These are phyloP conservation scores for Moricandia arvensis DNA, from an alignment of 345 rosid species.

Conservation along the genomic window DNA sequence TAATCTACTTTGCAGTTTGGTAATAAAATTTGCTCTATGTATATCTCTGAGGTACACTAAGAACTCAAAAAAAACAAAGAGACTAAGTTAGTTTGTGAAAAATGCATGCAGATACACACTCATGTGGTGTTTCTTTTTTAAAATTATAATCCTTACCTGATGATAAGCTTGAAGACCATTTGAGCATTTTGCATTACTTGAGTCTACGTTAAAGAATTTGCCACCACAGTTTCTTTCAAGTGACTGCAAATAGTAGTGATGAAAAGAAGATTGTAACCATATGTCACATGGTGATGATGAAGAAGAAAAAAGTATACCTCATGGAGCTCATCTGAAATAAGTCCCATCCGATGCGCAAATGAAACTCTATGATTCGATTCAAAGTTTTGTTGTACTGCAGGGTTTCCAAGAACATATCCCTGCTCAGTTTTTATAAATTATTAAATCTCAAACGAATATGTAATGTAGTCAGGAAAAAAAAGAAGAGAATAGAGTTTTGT, in stretches of 20 bases:
- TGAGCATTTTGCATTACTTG: conserved; percentile 33
- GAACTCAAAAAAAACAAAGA: background rate
- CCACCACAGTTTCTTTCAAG: conserved; percentile 28
- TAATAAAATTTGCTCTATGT: conserved; percentile 20
- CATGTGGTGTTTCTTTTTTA: background rate
- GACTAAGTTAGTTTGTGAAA: background rate
- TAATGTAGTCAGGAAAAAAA: background rate
- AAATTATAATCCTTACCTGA: conserved; percentile 1
- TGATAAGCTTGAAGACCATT: conserved; percentile 17
- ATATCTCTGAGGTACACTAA: conserved; percentile 28
- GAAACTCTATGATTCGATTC: background rate
- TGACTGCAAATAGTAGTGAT: conserved; percentile 10
- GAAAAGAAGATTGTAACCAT: background rate
- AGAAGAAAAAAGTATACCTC: conserved; percentile 6
- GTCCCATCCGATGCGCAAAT: conserved; percentile 36
- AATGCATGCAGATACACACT: background rate
- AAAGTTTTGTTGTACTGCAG: background rate
- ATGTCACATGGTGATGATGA: background rate
- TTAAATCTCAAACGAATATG: background rate
- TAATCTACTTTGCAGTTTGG: conserved; percentile 31
- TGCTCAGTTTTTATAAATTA: conserved; percentile 3
- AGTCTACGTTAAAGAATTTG: conserved; percentile 25
- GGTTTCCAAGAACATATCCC: conserved; percentile 39
- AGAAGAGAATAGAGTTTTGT: background rate
- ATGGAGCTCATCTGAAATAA: conserved; percentile 33